Conservation (phyloP, 164 flowering plant species). For the Piper betle region DNA sequence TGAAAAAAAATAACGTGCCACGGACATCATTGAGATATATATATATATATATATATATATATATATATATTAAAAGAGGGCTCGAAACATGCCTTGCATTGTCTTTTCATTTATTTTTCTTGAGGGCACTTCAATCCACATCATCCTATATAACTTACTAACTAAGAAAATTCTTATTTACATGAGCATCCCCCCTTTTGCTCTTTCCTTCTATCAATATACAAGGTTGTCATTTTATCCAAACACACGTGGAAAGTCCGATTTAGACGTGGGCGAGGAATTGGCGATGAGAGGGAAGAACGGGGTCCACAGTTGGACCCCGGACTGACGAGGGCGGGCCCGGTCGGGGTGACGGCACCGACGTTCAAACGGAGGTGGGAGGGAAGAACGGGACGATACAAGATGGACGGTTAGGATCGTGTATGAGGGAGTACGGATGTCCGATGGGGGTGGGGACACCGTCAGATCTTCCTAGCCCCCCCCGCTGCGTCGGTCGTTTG, state of each 20-base stretch:
- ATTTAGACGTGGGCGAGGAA: conserved; percentile 1
- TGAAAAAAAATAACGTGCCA: no score
- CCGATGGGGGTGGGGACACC: conserved; percentile 3
- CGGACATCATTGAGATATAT: no score
- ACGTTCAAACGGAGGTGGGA: neutral
- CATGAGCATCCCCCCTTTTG: no score
- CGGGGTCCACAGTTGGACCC: neutral
- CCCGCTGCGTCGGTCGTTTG: neutral
- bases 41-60: no score
- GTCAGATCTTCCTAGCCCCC: conserved; percentile 2
- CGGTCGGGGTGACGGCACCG: conserved; percentile 1
- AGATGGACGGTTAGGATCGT: conserved; percentile 1
- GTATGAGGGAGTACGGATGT: neutral
- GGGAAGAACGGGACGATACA: neutral
- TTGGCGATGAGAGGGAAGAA: neutral
- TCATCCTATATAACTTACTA: no score
- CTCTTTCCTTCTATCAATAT: no score
- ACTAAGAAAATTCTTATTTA: no score
- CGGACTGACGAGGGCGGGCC: neutral
- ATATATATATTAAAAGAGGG: no score
- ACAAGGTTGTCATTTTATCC: neutral
- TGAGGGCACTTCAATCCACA: no score
- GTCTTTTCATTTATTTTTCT: no score
- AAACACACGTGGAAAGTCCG: neutral
- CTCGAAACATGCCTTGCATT: no score